Evolutionary conservation across 2,329 filamentous ascomycete genomes (phyloP).

Genomic region (Phoma sp.): DNA sequence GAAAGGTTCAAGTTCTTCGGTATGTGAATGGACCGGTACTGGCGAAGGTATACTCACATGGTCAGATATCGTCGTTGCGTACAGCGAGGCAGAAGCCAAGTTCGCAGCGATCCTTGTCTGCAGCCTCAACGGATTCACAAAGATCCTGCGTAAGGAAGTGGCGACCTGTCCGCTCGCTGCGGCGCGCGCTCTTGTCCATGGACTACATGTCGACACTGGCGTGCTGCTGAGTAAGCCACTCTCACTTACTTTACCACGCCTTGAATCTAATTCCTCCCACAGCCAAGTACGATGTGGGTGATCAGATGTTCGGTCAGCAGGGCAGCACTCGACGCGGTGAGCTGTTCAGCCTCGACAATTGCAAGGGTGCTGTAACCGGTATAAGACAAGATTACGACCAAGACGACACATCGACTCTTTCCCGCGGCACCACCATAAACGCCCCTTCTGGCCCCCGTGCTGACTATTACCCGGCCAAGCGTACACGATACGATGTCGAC

Average conservation of each 20-base stretch:
- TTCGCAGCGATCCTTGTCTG: constrained; percentile 95
- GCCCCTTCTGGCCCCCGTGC: background rate
- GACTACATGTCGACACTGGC: constrained; percentile 30
- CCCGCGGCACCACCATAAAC: background rate
- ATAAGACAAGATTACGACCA: background rate
- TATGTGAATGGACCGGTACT: background rate
- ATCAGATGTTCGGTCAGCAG: constrained; percentile 7
- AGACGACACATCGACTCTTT: constrained; percentile 9
- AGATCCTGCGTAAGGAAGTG: constrained; percentile 74
- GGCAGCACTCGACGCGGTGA: constrained; percentile 1
- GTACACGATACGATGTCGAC: background rate
- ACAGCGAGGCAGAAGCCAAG: constrained; percentile 52
- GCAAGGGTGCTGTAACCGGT: constrained; percentile 3
- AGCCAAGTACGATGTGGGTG: constrained; percentile 29
- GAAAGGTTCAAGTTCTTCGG: constrained; percentile 35
- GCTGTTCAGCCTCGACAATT: constrained; percentile 2
- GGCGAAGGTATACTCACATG: background rate
- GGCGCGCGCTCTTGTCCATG: constrained; percentile 22
- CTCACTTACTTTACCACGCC: background rate
- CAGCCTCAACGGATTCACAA: constrained; percentile 78
- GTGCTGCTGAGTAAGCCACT: constrained; percentile 26
- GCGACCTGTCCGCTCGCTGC: constrained; percentile 72
- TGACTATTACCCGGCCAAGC: background rate
- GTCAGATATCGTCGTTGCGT: constrained; percentile 26
- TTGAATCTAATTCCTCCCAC: background rate